Conservation (phyloP, 306 rosid species). For the Malus asiatica region DNA sequence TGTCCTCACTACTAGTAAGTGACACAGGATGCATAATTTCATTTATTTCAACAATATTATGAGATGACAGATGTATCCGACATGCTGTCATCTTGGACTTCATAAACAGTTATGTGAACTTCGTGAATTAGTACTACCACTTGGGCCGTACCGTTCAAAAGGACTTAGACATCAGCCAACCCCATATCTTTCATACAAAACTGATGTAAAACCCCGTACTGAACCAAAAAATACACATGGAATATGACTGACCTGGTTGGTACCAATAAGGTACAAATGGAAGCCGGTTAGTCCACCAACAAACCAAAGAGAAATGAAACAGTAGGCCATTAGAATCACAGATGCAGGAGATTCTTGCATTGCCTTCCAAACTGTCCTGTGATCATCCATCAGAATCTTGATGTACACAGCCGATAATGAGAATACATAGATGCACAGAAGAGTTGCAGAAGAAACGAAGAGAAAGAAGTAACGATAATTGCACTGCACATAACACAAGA, state of each 20-base stretch:
- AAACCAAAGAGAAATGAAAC: slow-evolving; percentile 83
- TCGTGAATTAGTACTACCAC: not conserved
- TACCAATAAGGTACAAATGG: slow-evolving; percentile 80
- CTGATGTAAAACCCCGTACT: not conserved
- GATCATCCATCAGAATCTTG: slow-evolving; percentile 65
- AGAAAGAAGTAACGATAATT: slow-evolving; percentile 83
- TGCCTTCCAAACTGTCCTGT: slow-evolving; percentile 76
- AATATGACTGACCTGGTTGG: slow-evolving; percentile 67
- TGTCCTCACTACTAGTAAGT: not conserved
- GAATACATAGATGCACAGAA: slow-evolving; percentile 81
- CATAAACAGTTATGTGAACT: not conserved
- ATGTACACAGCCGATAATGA: slow-evolving; percentile 75
- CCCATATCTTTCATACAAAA: not conserved
- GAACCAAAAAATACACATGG: slow-evolving; percentile 18
- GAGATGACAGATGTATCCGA: not conserved
- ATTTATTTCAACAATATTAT: not conserved
- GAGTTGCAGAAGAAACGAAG: slow-evolving; percentile 82
- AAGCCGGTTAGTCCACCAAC: slow-evolving; percentile 94
- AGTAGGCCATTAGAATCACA: slow-evolving; percentile 72
- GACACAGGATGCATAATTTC: not conserved
- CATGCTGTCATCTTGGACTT: not conserved
- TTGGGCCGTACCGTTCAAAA: not conserved
- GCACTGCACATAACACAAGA: slow-evolving; percentile 50
- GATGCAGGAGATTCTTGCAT: slow-evolving; percentile 87
- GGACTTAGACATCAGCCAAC: not conserved